Conservation (phyloP, 495 filamentous ascomycete species). For the Neurospora sp. region DNA sequence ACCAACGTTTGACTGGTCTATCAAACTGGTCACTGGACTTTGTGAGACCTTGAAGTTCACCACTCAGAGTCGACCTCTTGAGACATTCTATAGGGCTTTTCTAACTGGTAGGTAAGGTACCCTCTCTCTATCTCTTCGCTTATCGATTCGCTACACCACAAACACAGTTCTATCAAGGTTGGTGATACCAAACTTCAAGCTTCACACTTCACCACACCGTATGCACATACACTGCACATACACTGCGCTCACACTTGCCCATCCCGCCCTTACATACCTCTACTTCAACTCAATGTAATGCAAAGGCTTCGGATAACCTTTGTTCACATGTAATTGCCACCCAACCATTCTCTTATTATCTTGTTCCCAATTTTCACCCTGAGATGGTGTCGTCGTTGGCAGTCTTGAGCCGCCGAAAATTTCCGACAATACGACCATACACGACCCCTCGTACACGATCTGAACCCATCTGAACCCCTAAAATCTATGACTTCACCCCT, state of each 20-base stretch:
- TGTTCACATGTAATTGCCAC: background rate
- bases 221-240: background rate
- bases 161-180: too few relatives aligned
- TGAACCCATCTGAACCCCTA: too few relatives aligned
- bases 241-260: background rate
- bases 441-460: background rate
- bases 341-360: too few relatives aligned
- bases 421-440: background rate
- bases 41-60: background rate
- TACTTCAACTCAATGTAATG: background rate
- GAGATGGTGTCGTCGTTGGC: background rate
- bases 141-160: background rate
- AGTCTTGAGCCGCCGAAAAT: background rate
- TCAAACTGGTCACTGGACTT: background rate
- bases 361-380: background rate
- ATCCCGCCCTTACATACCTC: background rate
- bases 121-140: background rate
- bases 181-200: background rate
- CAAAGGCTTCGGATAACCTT: background rate
- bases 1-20: background rate
- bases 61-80: background rate
- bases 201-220: background rate
- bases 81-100: background rate
- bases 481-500: background rate
- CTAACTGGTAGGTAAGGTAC: background rate